Base-by-base conservation (phyloP, 805 yeast genomes). In the Kodamaea kakaduensis region DNA sequence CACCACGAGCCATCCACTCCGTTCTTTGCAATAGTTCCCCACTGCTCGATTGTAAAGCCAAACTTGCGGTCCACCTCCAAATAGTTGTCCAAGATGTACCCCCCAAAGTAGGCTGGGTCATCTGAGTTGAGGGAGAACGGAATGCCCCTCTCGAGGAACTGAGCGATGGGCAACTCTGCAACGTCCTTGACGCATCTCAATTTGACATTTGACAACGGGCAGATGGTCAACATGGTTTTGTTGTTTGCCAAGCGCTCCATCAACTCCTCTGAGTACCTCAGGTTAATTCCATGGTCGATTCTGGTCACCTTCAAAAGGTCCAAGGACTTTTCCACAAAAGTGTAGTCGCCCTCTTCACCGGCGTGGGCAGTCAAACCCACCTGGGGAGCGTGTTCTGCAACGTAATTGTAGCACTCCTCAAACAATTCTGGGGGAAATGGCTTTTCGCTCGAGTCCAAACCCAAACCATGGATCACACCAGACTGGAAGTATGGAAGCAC, bases 311-410 rank as follows among this genome's bases (percentile, higher is more conserved):
- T 38, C 36, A 52, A 68, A 31, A 67, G 38, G 47, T 81, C 80
- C 42, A 84, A 60, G 2, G 93, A 63, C 35, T 68, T 69, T 7
- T 61, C 40, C 17, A 84, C 84, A 46, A 66, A 83, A n/a, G 75
- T 71, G 26, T 86, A 78, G 44, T 81, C 85, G 35, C 90, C 94
- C 64, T 85, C 94, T 60, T 85, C 95, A 49, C 95, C 95, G 2
- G 93, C 94, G 51, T 85, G 95, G 2, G 95, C 90, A 23, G 94
- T 85, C 36, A 82, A 66, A 25, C 77, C 71, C 37, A 80, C 71
- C 16, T 73, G 60, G 16, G 81, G 76, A 50, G 67, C 73, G 26
- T 64, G 52, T 16, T 64, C 60, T 36, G 64, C 66, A 6, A 83
- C 71, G 14, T 54, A 49, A 7, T 58, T 47, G 54, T 79, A 85